A percentile compares a stretch with the other conserved stretches of the same genome.
Evolutionary conservation across 768 basidiomycete species (phyloP).

Genomic region (Boletus coccyginus): DNA sequence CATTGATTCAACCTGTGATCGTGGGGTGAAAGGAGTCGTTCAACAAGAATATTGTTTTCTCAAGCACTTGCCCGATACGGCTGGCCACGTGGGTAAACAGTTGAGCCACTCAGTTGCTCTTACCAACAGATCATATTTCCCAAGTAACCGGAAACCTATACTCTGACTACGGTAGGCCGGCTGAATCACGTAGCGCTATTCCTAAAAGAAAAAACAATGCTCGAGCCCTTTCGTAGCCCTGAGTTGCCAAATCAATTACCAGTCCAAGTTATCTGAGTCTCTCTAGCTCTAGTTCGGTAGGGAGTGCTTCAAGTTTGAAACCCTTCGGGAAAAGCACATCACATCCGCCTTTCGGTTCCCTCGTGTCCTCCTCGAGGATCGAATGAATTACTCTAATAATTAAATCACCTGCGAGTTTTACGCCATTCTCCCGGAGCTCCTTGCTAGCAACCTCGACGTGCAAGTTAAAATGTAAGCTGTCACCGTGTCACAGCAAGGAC

Average conservation of each 20-base stretch:
- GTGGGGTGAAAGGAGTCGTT: neutral
- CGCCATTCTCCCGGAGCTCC: constrained; percentile 3
- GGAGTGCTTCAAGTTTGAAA: neutral
- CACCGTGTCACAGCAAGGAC: neutral
- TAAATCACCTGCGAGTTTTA: constrained; percentile 12
- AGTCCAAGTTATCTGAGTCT: neutral
- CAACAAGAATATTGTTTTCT: constrained; percentile 10
- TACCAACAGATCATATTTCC: too few species aligned
- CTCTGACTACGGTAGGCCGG: too few species aligned
- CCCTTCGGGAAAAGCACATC: neutral
- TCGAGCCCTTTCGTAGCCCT: neutral
- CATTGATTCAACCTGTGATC: constrained; percentile 13
- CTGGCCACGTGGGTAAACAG: constrained; percentile 15
- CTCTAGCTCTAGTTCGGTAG: neutral
- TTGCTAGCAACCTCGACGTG: neutral
- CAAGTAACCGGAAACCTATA: neutral
- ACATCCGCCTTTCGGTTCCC: constrained; percentile 12
- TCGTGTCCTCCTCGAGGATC: constrained; percentile 24
- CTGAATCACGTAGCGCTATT: neutral
- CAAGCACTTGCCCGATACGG: constrained; percentile 25
- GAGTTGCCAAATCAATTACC: neutral
- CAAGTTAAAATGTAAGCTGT: neutral
- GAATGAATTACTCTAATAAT: constrained; percentile 9
- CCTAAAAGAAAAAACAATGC: neutral
- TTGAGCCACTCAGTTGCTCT: too few species aligned